Evolutionary conservation across 2,329 filamentous ascomycete genomes (phyloP).

Genomic region (Leptographium procerum): DNA sequence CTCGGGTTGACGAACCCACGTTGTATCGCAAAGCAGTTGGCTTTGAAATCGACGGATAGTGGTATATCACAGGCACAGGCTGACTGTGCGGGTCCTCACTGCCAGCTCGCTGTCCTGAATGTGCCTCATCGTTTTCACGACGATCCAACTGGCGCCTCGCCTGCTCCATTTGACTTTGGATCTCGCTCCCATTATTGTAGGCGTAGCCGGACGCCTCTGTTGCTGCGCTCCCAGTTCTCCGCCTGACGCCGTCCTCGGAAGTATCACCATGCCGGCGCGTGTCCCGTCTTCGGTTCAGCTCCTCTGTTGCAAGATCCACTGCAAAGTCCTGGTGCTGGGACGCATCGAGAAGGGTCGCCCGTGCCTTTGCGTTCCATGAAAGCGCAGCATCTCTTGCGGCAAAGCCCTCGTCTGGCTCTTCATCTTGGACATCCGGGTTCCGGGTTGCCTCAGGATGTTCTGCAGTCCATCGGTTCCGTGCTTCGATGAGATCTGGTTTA

Average conservation of each 20-base stretch:
- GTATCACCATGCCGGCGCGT: constrained; percentile 46
- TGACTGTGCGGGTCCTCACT: constrained; percentile 15
- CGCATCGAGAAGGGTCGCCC: constrained; percentile 53
- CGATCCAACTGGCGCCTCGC: constrained; percentile 36
- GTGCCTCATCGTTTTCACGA: constrained; percentile 14
- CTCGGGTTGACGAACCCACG: constrained; percentile 22
- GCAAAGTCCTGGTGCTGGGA: constrained; percentile 64
- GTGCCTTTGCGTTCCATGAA: constrained; percentile 24
- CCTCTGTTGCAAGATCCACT: constrained; percentile 61
- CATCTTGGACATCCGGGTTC: background rate
- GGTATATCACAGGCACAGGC: constrained; percentile 25
- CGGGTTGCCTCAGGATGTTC: constrained; percentile 19
- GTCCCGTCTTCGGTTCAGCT: constrained; percentile 51
- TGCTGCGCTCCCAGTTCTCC: background rate
- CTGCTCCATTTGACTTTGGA: constrained; percentile 41
- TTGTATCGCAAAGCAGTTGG: constrained; percentile 37
- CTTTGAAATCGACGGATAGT: constrained; percentile 46
- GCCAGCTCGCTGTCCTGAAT: constrained; percentile 2
- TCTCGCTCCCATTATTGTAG: constrained; percentile 5
- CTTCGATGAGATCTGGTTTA: constrained; percentile 64
- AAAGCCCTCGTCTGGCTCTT: constrained; percentile 25
- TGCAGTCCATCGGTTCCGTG: constrained; percentile 57
- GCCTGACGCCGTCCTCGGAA: constrained; percentile 39
- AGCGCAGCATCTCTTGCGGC: constrained; percentile 51
- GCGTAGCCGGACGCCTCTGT: background rate